Conservation (phyloP, 1,284 basidiomycete species). For the Sanghuangporus weigelae region DNA sequence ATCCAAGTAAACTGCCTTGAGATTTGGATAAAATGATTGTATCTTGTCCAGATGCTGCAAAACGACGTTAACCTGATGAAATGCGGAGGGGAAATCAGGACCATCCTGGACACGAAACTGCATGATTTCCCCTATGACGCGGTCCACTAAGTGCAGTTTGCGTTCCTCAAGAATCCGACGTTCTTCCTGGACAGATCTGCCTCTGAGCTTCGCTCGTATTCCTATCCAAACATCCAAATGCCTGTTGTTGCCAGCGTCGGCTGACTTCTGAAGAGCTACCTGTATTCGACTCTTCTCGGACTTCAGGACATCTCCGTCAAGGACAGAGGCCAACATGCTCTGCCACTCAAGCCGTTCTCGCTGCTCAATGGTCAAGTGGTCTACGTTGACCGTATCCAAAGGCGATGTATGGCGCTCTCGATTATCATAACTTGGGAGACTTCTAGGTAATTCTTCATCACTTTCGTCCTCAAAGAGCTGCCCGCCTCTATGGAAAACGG, state of each 20-base stretch:
- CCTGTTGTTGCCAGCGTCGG: slow-evolving; percentile 63
- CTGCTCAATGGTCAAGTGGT: slow-evolving; percentile 64
- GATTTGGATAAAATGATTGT: slow-evolving; percentile 83
- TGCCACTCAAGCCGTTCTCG: slow-evolving; percentile 90
- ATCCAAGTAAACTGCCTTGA: slow-evolving; percentile 76
- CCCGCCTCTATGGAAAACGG: slow-evolving; percentile 70
- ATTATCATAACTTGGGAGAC: slow-evolving; percentile 38
- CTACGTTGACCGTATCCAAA: slow-evolving; percentile 52
- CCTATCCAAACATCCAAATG: slow-evolving; percentile 83
- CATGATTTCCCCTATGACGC: slow-evolving; percentile 79
- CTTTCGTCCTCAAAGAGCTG: slow-evolving; percentile 70
- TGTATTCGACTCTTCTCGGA: slow-evolving; percentile 90
- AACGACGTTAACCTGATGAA: slow-evolving; percentile 68
- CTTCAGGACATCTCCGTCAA: slow-evolving; percentile 89
- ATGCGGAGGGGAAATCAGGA: slow-evolving; percentile 45
- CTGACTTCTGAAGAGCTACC: slow-evolving; percentile 60
- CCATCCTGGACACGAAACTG: slow-evolving; percentile 57
- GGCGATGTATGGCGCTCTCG: slow-evolving; percentile 50
- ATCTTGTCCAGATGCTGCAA: slow-evolving; percentile 80
- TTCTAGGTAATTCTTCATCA: slow-evolving; percentile 53
- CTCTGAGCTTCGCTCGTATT: slow-evolving; percentile 82
- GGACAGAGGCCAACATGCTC: slow-evolving; percentile 87
- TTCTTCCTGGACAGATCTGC: slow-evolving; percentile 80
- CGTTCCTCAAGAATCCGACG: slow-evolving; percentile 77
- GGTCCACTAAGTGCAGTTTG: slow-evolving; percentile 74